These are phyloP conservation scores for Podospora pseudopauciseta DNA, from an alignment of 495 filamentous ascomycete genomes.

Conservation along the genomic window DNA sequence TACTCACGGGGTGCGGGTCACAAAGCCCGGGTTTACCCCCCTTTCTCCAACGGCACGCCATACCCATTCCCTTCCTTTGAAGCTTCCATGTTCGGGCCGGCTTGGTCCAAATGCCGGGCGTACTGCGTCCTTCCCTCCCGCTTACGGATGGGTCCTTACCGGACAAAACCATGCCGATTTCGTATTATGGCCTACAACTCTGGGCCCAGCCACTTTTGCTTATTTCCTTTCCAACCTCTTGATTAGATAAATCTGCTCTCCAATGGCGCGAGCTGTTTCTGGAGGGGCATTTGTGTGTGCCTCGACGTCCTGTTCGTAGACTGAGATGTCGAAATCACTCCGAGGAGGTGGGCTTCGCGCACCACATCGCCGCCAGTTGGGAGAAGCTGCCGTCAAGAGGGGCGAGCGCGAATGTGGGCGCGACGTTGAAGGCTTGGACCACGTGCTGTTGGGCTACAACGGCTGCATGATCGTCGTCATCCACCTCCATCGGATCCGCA, in stretches of 20 bases:
- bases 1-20: slow-evolving; percentile 13
- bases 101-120: slow-evolving; percentile 2
- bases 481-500: slow-evolving; percentile 32
- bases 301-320: neutral
- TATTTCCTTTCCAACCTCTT: neutral
- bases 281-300: neutral
- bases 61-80: neutral
- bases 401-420: slow-evolving; percentile 70
- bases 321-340: neutral
- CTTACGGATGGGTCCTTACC: neutral
- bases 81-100: neutral
- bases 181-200: neutral
- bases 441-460: slow-evolving; percentile 63
- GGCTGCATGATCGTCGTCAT: slow-evolving; percentile 42
- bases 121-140: neutral
- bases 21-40: slow-evolving; percentile 2
- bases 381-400: slow-evolving; percentile 75
- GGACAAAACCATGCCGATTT: neutral
- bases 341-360: slow-evolving; percentile 40
- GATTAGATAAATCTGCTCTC: neutral
- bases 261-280: neutral
- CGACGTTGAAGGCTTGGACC: slow-evolving; percentile 68
- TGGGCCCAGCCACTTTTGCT: neutral
- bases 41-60: neutral
- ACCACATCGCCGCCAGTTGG: slow-evolving; percentile 61